phyloP scores from a whole-genome alignment of 2,329 filamentous ascomycete genomes.

The Furcasterigmium furcatum region DNA sequence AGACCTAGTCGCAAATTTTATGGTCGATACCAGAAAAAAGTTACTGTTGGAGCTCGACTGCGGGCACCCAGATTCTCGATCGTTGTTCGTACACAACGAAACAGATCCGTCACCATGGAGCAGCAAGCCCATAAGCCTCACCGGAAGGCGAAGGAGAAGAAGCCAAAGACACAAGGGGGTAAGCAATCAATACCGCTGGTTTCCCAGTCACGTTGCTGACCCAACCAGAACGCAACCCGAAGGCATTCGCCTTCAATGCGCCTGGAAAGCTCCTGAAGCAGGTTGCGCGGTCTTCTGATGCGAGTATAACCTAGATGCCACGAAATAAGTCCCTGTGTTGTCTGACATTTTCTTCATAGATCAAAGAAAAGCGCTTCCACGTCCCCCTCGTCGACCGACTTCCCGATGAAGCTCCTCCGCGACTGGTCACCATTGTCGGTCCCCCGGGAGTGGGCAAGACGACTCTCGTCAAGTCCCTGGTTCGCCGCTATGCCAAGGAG shows the following conservation, averaged over 20 bases:
- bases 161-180: constrained; percentile 63
- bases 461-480: constrained; percentile 89
- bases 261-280: constrained; percentile 78
- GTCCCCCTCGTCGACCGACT: constrained; percentile 94
- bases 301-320: constrained; percentile 25
- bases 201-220: constrained; percentile 13
- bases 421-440: constrained; percentile 90
- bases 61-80: background rate
- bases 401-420: constrained; percentile 90
- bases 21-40: constrained; percentile 3
- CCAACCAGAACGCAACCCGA: constrained; percentile 70
- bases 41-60: background rate
- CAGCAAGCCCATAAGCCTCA: constrained; percentile 83
- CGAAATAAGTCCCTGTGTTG: background rate
- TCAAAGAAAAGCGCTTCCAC: constrained; percentile 94
- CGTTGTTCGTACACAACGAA: background rate
- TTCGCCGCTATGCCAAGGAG: constrained; percentile 94
- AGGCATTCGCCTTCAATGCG: constrained; percentile 82
- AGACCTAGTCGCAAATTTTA: constrained; percentile 1
- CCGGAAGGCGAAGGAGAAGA: constrained; percentile 85
- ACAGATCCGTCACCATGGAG: constrained; percentile 57
- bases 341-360: constrained; percentile 39
- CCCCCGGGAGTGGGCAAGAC: constrained; percentile 95
- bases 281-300: constrained; percentile 70
- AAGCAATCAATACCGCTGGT: constrained; percentile 11